Conservation (phyloP, 2,329 filamentous ascomycete genomes). For the Epichloe glyceriae region DNA sequence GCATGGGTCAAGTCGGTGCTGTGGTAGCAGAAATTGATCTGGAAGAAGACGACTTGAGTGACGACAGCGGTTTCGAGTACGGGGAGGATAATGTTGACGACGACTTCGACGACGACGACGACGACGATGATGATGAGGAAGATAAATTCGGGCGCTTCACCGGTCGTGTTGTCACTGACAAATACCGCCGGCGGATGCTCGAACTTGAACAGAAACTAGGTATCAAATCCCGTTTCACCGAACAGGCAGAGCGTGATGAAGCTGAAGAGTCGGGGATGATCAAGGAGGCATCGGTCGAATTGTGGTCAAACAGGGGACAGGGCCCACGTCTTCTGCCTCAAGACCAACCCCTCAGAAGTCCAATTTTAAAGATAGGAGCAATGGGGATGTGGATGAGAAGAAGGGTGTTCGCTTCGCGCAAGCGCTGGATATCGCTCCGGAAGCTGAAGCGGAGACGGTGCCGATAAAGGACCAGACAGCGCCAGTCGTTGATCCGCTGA, state of each 20-base stretch:
- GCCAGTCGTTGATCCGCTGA: slow-evolving; percentile 32
- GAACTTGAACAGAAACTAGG: slow-evolving; percentile 67
- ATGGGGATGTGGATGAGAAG: slow-evolving; percentile 20
- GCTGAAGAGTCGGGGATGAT: slow-evolving; percentile 19
- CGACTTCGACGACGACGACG: slow-evolving; percentile 35
- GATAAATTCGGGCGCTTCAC: slow-evolving; percentile 67
- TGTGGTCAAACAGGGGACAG: slow-evolving; percentile 26
- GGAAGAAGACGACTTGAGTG: slow-evolving; percentile 48
- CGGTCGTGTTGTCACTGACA: slow-evolving; percentile 51
- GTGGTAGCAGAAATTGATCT: slow-evolving; percentile 87
- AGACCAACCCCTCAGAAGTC: slow-evolving; percentile 17
- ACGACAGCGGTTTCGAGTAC: slow-evolving; percentile 43
- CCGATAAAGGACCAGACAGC: slow-evolving; percentile 14
- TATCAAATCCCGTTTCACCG: slow-evolving; percentile 38
- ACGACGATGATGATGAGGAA: slow-evolving; percentile 51
- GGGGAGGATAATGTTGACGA: slow-evolving; percentile 39
- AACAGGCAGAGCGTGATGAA: slow-evolving; percentile 37
- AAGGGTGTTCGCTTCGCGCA: slow-evolving; percentile 77
- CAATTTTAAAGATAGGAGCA: slow-evolving; percentile 19
- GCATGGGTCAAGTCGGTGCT: slow-evolving; percentile 74
- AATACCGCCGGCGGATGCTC: slow-evolving; percentile 72
- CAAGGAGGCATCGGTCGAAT: slow-evolving; percentile 46
- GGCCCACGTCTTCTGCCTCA: slow-evolving; percentile 10
- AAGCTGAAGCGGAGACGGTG: slow-evolving; percentile 11
- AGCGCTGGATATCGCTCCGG: slow-evolving; percentile 54